Evolutionary conservation across 2,329 filamentous ascomycete genomes (phyloP), one percentile per base, ranked within the genome.

Genomic region (Fusarium pseudocircinatum): DNA sequence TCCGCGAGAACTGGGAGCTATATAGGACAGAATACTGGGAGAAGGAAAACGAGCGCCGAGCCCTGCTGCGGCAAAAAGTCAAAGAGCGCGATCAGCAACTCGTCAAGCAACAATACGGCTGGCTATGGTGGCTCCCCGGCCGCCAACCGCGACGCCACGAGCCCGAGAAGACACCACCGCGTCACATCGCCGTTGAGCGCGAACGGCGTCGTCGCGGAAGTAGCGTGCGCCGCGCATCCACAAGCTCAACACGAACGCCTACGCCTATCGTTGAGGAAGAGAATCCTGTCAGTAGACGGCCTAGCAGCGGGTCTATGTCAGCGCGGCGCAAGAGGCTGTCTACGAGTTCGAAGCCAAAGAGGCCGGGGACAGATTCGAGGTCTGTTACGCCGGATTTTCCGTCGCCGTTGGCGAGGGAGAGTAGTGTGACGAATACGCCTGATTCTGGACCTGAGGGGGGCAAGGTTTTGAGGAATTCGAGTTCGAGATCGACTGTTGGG

Each of bases 11-110:
- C 74, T 99, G 96, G 96, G 96, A 99, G 79, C 87, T 96, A 22
- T 99, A 97, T 82, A 89, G 96, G 60, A 91, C 92, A 39, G 95
- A 98, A 69, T 99, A 98, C 83, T 99, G 96, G 96, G 96, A 98
- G 77, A 92, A 92, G 69, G 96, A 99, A 82, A 99, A 99, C 79
- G 94, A 97, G 81, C 91, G 96, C 5, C 91, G 96, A 18, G 89
- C 92, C 6, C 84, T 93, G 64, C 85, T 98, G 30, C 88, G 94
- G 46, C 79, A 87, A 47, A 93, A 93, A 79, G 85, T 97, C 56
- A 89, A 91, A 70, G 88, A 90, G 58, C 88, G 89, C 37, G 91
- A 95, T 76, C 87, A 88, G 24, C 90, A 92, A 69, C 83, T 94
- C 43, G 91, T 92, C 18, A 90, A 89, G 78, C 86, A 91, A 77